Evolutionary conservation across 495 filamentous ascomycete species (phyloP).

Genomic region (Penicillium canescens): DNA sequence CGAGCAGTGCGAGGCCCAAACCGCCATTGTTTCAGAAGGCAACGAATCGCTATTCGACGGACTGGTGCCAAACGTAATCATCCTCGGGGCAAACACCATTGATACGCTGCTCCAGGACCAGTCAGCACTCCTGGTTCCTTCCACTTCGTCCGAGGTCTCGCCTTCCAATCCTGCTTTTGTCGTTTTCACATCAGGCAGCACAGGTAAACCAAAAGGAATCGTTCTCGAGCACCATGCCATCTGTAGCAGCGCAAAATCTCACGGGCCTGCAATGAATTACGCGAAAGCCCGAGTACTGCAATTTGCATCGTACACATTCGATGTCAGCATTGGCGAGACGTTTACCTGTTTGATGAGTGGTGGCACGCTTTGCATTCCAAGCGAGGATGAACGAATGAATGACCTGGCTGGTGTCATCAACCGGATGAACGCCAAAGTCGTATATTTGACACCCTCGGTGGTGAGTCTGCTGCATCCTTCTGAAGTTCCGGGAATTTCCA

Average conservation of each 20-base stretch:
- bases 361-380: conserved; percentile 48
- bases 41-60: background rate
- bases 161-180: background rate
- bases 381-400: conserved; percentile 35
- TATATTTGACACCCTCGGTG: background rate
- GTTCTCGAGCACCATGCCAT: background rate
- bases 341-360: conserved; percentile 24
- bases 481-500: background rate
- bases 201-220: no score
- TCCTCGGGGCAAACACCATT: background rate
- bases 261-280: conserved; percentile 44
- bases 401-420: conserved; percentile 28
- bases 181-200: no score
- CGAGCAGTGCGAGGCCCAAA: background rate
- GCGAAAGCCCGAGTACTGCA: conserved; percentile 4
- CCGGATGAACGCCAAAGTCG: conserved; percentile 15
- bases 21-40: background rate
- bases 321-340: background rate
- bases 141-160: background rate
- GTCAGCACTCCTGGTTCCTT: background rate
- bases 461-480: background rate
- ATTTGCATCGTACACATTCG: background rate
- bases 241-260: conserved; percentile 3
- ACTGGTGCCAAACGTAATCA: background rate
- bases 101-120: background rate